Base-by-base conservation (phyloP, 208 protist genomes). In the Trypanosoma mega region DNA sequence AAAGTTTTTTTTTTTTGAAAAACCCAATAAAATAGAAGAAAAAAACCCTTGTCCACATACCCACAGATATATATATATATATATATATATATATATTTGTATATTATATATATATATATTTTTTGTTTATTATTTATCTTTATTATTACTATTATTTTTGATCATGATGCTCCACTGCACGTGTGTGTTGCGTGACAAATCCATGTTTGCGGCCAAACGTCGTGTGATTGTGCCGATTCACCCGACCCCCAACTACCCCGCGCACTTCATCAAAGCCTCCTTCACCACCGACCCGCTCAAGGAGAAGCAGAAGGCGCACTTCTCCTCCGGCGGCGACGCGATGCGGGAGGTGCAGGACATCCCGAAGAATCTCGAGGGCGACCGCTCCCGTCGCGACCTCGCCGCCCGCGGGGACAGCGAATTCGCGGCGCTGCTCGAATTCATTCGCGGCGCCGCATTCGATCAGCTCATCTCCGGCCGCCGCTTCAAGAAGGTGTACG, bases 261-360 rank as follows among this genome's bases (percentile, higher is more conserved):
- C 78, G 4, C 84, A 92, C 72, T 82, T 90, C 58, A 90, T 96
- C 71, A 88, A 90, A 53, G 76, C 86, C 2, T 64, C 85, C 55
- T 93, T 92, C 65, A 93, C 90, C 2, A 96, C 90, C 0, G 90
- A 96, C 49, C 90, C 90, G 9, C 68, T 96, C 6, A 96, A 96
- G 66, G 82, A 93, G 54, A 96, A 92, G 63, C 85, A 92, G 56
- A 93, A 96, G 78, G 78, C 81, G 1, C 72, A 77, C 33, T 96
- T 93, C 59, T 87, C 84, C 27, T 91, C 85, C 8, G 81, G 82
- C n/a, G 90, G 90, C 37, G 80, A 93, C 53, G 85, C 86, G 23
- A 92, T 92, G 85, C 86, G 86, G 0, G 84, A 92, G 72, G 84
- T 91, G 29, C 87, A 89, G 59, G 82, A 91, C 72, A 87, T 93